Conservation (phyloP, 352 stramenopile species). For the Pythium oligandrum region DNA sequence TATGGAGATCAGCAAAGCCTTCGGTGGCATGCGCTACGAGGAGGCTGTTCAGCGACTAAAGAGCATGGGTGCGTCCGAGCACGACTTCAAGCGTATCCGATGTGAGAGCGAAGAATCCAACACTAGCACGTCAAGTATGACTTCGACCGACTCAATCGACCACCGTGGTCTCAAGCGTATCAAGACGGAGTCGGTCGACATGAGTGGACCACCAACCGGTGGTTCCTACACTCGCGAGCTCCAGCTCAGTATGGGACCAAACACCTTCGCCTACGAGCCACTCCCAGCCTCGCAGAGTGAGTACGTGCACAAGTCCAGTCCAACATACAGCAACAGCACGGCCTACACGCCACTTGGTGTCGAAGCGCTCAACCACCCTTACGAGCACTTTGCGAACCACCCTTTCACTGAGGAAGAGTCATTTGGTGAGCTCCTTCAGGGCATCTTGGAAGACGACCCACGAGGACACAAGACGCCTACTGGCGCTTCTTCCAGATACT, state of each 20-base stretch:
- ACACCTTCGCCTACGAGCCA: constrained; percentile 14
- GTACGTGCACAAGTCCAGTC: constrained; percentile 3
- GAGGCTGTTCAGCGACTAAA: constrained; percentile 64
- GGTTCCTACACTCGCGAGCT: constrained; percentile 15
- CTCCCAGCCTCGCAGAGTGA: constrained; percentile 2
- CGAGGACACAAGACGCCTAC: constrained; percentile 1
- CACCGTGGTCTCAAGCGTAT: constrained; percentile 11
- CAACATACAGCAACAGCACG: background rate
- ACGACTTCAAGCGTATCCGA: constrained; percentile 46
- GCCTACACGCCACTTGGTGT: constrained; percentile 14
- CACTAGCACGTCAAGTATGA: constrained; percentile 14
- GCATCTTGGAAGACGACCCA: constrained; percentile 67
- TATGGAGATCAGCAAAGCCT: constrained; percentile 79
- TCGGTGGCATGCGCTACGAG: constrained; percentile 80
- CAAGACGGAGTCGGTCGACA: constrained; percentile 12
- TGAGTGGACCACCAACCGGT: background rate
- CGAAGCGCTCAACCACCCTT: constrained; percentile 18
- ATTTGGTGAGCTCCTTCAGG: constrained; percentile 65
- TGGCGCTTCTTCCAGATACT: no score
- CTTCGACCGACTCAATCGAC: constrained; percentile 16
- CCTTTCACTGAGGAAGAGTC: constrained; percentile 59
- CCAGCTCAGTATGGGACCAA: constrained; percentile 20
- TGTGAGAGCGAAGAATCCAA: constrained; percentile 31
- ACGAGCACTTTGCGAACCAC: constrained; percentile 53
- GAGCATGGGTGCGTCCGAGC: constrained; percentile 51